Base-by-base conservation (phyloP, 2,329 filamentous ascomycete genomes). In the Stromatinia cepivora region DNA sequence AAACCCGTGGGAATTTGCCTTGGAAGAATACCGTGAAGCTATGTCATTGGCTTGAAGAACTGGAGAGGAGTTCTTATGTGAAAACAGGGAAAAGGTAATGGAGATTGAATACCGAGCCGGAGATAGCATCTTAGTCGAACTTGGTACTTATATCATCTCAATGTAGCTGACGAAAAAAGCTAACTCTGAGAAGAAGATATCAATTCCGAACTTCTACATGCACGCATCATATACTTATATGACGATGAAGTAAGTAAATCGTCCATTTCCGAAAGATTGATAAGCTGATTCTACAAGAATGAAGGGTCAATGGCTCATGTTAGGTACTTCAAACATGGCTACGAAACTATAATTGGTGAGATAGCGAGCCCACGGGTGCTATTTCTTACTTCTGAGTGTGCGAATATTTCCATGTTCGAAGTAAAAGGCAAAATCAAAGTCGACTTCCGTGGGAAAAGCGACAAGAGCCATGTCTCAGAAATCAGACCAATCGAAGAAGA, bases 341-440 rank as follows among this genome's bases (percentile, higher is more conserved):
- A 48, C 5, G 50, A 50, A 10, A 74, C 72, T 1, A 53, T 56
- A 11, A 54, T 70, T 31, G 67, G 63, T 3, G 70, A 74, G 25
- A 36, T 70, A 4, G 72, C 73, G 2, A 45, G 70, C 6, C 64
- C 70, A 11, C 39, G 48, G n/a, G 73, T 73, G 46, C 52, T 76
- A 8, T 75, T 75, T 25, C 39, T 72, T 1, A 39, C 69, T 4
- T 52, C 42, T 9, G 28, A 62, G 3, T 76, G 74, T 34, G 52
- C 69, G 6, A 67, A 75, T 46, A 57, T 63, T 4, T 56, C 36
- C 0, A 10, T 71, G 7, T 34, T 36, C 2, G 59, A 63, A 13
- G 70, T 76, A 48, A 25, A 45, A 31, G 61, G 39, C 4, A 74
- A 73, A 17, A 71, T 76, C 17, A 46, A 56, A 15, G 74, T 75